A percentile compares a stretch with the other conserved stretches of the same genome.
These are phyloP conservation scores for Colletotrichum tanaceti DNA, from an alignment of 2,329 filamentous ascomycete species.

Conservation along the genomic window DNA sequence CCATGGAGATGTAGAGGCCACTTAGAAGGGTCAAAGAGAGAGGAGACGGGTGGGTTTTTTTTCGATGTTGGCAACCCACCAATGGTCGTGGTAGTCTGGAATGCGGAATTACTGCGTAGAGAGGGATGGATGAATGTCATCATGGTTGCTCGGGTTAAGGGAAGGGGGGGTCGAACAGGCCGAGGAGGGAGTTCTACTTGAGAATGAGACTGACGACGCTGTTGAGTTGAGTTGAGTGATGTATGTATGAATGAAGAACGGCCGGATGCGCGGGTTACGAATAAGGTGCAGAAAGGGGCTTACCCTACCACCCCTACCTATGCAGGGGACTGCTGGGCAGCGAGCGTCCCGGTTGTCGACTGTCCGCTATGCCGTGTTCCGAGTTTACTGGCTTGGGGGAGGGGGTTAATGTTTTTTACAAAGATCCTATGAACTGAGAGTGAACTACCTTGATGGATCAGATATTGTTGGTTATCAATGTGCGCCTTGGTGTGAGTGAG, in stretches of 20 bases:
- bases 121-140: not conserved
- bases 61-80: not conserved
- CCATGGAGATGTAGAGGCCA: not conserved
- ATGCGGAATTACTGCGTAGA: not conserved
- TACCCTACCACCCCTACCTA: constrained; percentile 31
- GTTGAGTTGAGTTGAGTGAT: constrained; percentile 8
- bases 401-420: too few species aligned
- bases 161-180: not conserved
- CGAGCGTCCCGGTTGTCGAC: constrained; percentile 3
- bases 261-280: constrained; percentile 29
- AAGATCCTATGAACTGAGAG: too few species aligned
- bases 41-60: too few species aligned
- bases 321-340: constrained; percentile 30
- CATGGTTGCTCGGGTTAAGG: not conserved
- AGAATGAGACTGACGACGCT: constrained; percentile 15
- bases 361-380: constrained; percentile 10
- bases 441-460: not conserved
- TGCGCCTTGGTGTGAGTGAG: not conserved
- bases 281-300: constrained; percentile 35
- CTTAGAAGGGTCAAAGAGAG: not conserved
- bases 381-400: not conserved
- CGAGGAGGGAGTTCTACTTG: not conserved
- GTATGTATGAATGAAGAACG: constrained; percentile 10
- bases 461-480: not conserved
- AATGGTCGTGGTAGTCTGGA: not conserved